Percentiles rank a stretch among this genome's conserved stretches.
These are phyloP conservation scores for Cadophora sp. DNA, from an alignment of 2,329 filamentous ascomycete species.

Conservation along the genomic window DNA sequence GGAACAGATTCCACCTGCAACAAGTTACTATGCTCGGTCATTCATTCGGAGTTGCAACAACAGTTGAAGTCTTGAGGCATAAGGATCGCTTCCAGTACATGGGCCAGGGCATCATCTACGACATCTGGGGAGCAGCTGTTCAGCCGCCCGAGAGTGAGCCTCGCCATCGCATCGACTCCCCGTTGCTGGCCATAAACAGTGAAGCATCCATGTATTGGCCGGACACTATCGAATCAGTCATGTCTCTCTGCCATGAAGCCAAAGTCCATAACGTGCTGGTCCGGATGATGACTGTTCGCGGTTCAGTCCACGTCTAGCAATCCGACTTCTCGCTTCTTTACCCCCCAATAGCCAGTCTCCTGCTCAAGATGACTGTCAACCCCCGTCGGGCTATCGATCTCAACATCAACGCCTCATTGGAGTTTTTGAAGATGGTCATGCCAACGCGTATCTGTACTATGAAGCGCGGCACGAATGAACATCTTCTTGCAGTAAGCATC, in stretches of 20 bases:
- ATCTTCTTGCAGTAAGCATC: conserved; percentile 51
- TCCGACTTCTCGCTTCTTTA: conserved; percentile 72
- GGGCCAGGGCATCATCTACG: conserved; percentile 69
- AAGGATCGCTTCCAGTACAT: conserved; percentile 61
- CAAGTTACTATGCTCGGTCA: conserved; percentile 69
- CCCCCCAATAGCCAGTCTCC: conserved; percentile 60
- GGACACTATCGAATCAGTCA: conserved; percentile 64
- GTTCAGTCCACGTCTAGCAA: conserved; percentile 70
- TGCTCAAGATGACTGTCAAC: conserved; percentile 69
- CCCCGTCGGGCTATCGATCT: conserved; percentile 67
- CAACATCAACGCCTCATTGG: conserved; percentile 66
- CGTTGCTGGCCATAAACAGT: conserved; percentile 68
- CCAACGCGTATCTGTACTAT: conserved; percentile 55
- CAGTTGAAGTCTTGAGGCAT: conserved; percentile 64
- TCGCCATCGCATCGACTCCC: conserved; percentile 54
- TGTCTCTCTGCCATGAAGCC: conserved; percentile 62
- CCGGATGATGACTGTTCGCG: conserved; percentile 60
- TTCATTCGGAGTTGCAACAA: conserved; percentile 71
- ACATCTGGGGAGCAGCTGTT: conserved; percentile 65
- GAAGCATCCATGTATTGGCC: conserved; percentile 77
- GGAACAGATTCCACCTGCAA: conserved; percentile 58
- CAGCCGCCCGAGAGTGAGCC: conserved; percentile 51
- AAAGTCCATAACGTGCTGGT: conserved; percentile 52
- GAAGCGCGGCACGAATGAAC: conserved; percentile 60
- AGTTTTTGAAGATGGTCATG: conserved; percentile 64